phyloP scores from a whole-genome alignment of 306 rosid species.

The Lathyrus sativus region DNA sequence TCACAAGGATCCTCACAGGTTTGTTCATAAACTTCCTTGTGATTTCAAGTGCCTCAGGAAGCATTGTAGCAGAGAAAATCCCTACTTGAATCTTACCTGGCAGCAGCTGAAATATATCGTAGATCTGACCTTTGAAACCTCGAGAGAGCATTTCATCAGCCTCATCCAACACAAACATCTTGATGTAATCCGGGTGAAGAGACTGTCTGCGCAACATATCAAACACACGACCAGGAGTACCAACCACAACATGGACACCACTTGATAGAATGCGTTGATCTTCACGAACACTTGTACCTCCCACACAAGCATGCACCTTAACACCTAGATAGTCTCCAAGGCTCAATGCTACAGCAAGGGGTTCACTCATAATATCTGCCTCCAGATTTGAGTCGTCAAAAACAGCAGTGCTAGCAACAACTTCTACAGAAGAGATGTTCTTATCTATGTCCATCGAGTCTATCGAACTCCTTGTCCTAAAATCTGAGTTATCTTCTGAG shows the following conservation, averaged over 20 bases:
- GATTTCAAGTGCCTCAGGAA: constrained; percentile 87
- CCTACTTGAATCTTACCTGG: too few relatives aligned
- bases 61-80: too few relatives aligned
- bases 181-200: too few relatives aligned
- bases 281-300: too few relatives aligned
- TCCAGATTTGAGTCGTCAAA: constrained; percentile 44
- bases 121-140: too few relatives aligned
- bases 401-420: constrained; percentile 44
- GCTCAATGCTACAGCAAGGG: constrained; percentile 51
- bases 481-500: constrained; percentile 55
- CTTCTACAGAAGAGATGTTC: constrained; percentile 48
- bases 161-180: too few relatives aligned
- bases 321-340: constrained; percentile 72
- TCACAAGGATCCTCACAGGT: constrained; percentile 86
- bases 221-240: too few relatives aligned
- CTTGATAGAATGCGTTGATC: too few relatives aligned
- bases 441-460: constrained; percentile 55
- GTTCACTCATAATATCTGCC: constrained; percentile 44
- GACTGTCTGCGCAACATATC: too few relatives aligned
- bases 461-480: constrained; percentile 51
- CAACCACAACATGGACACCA: too few relatives aligned
- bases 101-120: too few relatives aligned
- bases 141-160: too few relatives aligned
- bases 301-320: constrained; percentile 80
- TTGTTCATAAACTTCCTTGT: constrained; percentile 83